Conservation (phyloP, 768 basidiomycete genomes). For the Trametes meyenii region DNA sequence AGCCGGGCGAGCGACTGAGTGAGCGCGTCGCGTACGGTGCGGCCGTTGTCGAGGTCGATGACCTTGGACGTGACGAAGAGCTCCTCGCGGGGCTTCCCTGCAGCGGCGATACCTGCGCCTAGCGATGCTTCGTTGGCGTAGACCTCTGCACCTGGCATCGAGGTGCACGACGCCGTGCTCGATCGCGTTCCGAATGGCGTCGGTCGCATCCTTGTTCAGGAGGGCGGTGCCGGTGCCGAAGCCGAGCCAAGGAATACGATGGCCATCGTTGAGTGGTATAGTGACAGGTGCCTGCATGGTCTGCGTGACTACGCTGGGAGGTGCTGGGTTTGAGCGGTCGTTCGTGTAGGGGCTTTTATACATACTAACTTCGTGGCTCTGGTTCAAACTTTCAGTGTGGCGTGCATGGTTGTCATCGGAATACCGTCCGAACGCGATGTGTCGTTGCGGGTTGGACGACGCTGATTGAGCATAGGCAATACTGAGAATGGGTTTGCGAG, state of each 20-base stretch:
- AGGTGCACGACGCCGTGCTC: slow-evolving; percentile 36
- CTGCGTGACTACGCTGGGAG: neutral
- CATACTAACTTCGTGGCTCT: neutral
- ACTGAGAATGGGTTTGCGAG: neutral
- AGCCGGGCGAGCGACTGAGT: slow-evolving; percentile 41
- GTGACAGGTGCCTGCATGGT: slow-evolving; percentile 23
- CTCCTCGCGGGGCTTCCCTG: slow-evolving; percentile 34
- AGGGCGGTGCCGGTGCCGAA: slow-evolving; percentile 38
- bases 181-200: slow-evolving; percentile 32
- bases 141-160: slow-evolving; percentile 38
- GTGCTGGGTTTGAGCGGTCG: neutral
- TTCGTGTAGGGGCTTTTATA: neutral
- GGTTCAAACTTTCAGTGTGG: neutral
- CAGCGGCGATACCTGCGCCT: slow-evolving; percentile 32
- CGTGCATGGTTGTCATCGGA: neutral
- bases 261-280: slow-evolving; percentile 36
- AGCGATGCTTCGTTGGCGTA: slow-evolving; percentile 38
- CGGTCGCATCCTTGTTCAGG: slow-evolving; percentile 28
- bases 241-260: slow-evolving; percentile 36
- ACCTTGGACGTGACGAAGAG: slow-evolving; percentile 48
- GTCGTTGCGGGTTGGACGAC: too few relatives aligned
- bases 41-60: slow-evolving; percentile 25
- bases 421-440: neutral
- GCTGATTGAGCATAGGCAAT: neutral
- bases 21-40: slow-evolving; percentile 37